Base-by-base conservation (phyloP, 495 filamentous ascomycete species). In the Sphaerosporella brunnea region DNA sequence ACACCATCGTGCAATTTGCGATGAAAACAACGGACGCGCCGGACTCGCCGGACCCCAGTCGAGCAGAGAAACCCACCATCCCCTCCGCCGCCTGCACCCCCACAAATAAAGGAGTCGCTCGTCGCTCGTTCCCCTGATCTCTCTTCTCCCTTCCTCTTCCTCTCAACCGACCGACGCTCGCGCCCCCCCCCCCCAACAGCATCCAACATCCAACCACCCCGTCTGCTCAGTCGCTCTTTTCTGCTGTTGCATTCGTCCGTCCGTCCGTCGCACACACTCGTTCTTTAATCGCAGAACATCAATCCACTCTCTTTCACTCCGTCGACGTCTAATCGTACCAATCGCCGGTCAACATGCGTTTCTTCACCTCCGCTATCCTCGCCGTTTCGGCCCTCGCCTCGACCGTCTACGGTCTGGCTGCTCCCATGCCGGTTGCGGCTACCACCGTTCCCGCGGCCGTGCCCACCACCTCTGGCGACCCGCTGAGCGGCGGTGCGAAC, bases 401-500 rank as follows among this genome's bases (percentile, higher is more conserved):
- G 18, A 35, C 66, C 15, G 48, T 53, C 10, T 49, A 55, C 35
- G 63, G 50, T 36, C 36, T n/a, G 20, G 51, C 61, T 46, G 61
- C 63, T 36, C 59, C 61, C 18, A 53, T 66, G 18, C 49, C 61
- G 48, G n/a, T n/a, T n/a, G 60, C 34, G 4, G 28, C n/a, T 13
- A 34, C 7, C 9, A 23, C 41, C 43, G 25, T 55, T 51, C 39
- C 51, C 28, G 36, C 28, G 46, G 24, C 48, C 40, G 35, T 45
- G 23, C 45, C 58, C 10, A 43, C 42, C 16, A 42, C 54, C 23
- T 30, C 59, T 25, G 51, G 47, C 10, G 32, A 45, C 26, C 49
- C 58, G 2, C 26, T 52, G 9, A 21, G 16, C 8, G 49, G 48
- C 8, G 41, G 21, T 13, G 36, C 46, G 2, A 79, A 78, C 52